A percentile compares a stretch with the other conserved stretches of the same genome.
These are phyloP conservation scores for Elsinoe arachidis DNA, from an alignment of 2,329 filamentous ascomycete genomes.

Conservation along the genomic window DNA sequence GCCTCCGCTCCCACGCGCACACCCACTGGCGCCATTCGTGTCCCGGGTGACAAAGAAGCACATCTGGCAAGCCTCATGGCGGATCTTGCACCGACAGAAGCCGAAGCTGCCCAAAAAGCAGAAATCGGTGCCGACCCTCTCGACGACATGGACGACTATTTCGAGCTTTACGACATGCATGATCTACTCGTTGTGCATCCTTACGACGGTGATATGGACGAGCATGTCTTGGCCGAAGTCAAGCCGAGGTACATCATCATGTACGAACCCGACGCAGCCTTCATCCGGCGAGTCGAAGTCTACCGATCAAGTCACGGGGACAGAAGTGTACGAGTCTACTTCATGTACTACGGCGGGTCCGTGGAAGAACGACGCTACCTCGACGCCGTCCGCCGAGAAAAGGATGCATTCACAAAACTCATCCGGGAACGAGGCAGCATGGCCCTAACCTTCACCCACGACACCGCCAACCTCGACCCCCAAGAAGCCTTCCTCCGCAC, in stretches of 20 bases:
- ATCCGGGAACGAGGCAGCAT: slow-evolving; percentile 90
- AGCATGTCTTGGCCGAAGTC: slow-evolving; percentile 89
- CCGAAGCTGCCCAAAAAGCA: slow-evolving; percentile 60
- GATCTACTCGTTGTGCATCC: slow-evolving; percentile 84
- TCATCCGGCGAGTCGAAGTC: slow-evolving; percentile 88
- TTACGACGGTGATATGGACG: slow-evolving; percentile 92
- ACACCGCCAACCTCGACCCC: slow-evolving; percentile 63
- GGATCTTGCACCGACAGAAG: slow-evolving; percentile 71
- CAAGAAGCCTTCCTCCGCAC: slow-evolving; percentile 90
- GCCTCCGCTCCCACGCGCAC: slow-evolving; percentile 53
- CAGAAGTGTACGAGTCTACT: slow-evolving; percentile 84
- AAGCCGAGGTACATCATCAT: slow-evolving; percentile 94
- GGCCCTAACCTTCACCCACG: slow-evolving; percentile 75
- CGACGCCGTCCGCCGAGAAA: slow-evolving; percentile 59
- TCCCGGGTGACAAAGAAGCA: slow-evolving; percentile 71
- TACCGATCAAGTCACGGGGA: slow-evolving; percentile 91
- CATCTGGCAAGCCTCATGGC: slow-evolving; percentile 77
- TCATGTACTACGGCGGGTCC: slow-evolving; percentile 85
- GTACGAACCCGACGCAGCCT: slow-evolving; percentile 93
- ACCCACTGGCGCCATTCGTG: slow-evolving; percentile 64
- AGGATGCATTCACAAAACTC: slow-evolving; percentile 88
- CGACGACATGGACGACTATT: slow-evolving; percentile 86
- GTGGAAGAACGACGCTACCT: slow-evolving; percentile 20
- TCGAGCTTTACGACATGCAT: slow-evolving; percentile 82
- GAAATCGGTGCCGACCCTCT: slow-evolving; percentile 71